phyloP scores from a whole-genome alignment of 805 yeast species.

The Kazachstania viticola region DNA sequence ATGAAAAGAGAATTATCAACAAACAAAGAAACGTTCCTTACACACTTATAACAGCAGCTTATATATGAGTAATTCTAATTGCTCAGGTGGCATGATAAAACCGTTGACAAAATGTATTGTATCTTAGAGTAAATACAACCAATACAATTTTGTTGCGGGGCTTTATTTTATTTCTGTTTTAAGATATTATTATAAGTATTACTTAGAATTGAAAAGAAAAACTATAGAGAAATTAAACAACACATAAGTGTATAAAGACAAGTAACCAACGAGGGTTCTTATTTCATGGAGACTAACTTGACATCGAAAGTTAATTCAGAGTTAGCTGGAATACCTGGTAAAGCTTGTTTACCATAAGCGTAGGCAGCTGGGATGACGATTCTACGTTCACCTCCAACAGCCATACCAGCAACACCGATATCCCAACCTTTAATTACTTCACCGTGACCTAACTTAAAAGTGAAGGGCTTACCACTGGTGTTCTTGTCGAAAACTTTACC shows the following conservation, averaged over 20 bases:
- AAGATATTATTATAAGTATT: background rate
- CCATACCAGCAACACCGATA: slow-evolving; percentile 96
- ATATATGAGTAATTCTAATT: too few species aligned
- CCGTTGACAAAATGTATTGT: too few species aligned
- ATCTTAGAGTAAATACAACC: too few species aligned
- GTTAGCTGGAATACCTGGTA: slow-evolving; percentile 98
- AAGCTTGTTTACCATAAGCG: slow-evolving; percentile 89
- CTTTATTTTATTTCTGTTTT: too few species aligned
- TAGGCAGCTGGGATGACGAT: slow-evolving; percentile 89
- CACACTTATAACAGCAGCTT: too few species aligned
- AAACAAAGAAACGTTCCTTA: too few species aligned
- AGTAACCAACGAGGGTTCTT: too few species aligned
- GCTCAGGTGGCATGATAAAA: too few species aligned
- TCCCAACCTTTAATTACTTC: slow-evolving; percentile 99
- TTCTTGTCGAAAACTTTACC: slow-evolving; percentile 96
- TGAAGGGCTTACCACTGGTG: slow-evolving; percentile 93
- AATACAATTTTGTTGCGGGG: too few species aligned
- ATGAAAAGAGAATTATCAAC: too few species aligned
- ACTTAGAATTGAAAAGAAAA: slow-evolving; percentile 43
- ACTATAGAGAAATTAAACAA: background rate
- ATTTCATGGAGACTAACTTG: slow-evolving; percentile 83
- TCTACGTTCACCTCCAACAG: slow-evolving; percentile 98
- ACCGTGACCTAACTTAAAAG: slow-evolving; percentile 85
- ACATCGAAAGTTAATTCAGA: slow-evolving; percentile 94
- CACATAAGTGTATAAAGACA: too few species aligned